Base-by-base conservation (phyloP, 768 basidiomycete genomes). In the Trametes elegans region DNA sequence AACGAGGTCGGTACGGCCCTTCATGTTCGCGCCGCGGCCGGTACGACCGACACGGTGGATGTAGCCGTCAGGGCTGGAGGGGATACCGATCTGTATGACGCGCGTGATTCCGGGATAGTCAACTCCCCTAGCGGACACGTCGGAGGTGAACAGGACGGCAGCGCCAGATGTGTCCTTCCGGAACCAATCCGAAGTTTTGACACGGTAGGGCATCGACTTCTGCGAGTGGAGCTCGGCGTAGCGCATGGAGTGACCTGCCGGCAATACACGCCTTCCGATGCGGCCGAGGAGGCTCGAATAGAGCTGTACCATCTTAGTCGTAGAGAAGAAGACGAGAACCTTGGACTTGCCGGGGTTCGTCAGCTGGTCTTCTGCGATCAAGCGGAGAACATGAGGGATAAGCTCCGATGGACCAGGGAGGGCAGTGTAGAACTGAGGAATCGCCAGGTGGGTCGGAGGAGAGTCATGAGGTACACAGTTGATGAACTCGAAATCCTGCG, bases 321-420 rank as follows among this genome's bases (percentile, higher is more conserved):
- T 96, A 29, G 85, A 82, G 23, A 91, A 71, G 78, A 97, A 97
- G 21, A 98, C 66, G 61, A 98, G 82, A 47, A 82, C 71, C 69
- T 95, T 98, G 32, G 87, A 87, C 39, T 71, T 70, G 8, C 77
- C 76, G 1, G 84, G 78, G 65, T 88, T 82, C 16, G 66, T 62
- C 29, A 98, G 78, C 66, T 96, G 94, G 68, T 98, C 97, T 62
- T 96, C 90, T 0, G 85, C 87, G 58, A 99, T 74, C 16, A 97
- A 77, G 40, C 87, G 82, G 35, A 95, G 61, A 39, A 93, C 63
- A 64, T 96, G 89, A 0, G 90, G 87, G 13, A 98, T 64, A 62
- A 94, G 90, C 10, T 92, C 78, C 10, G 73, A 70, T 2, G 87
- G 76, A 26, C 69, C 69, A 1, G 85, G 81, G 2, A 97, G 78